Base-by-base conservation (phyloP, 768 basidiomycete genomes). In the Collybiopsis luxurians region DNA sequence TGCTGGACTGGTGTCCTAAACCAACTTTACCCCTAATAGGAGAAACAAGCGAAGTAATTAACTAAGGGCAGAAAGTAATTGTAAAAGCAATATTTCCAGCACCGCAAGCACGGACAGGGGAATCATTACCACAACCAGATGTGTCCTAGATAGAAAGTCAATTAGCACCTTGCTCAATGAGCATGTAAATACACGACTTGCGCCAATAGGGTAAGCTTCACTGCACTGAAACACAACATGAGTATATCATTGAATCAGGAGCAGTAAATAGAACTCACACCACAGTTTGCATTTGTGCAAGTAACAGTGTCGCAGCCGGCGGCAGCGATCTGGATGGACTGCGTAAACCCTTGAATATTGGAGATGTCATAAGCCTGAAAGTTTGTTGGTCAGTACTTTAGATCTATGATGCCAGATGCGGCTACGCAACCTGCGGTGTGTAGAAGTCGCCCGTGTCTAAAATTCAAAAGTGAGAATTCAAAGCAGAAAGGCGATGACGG, bases 271-370 rank as follows among this genome's bases (percentile, higher is more conserved):
- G 53, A 42, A 59, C 61, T 9, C 31, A 62, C 61, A 28, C 69
- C 71, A 62, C 75, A 76, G 40, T 70, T 69, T 38, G 67, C 69
- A 51, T 69, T 71, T 11, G 69, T 73, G 61, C 75, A 77, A 7
- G 71, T 71, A 7, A 74, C 74, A 12, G 72, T 74, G 23, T 72
- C 69, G 63, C 75, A 73, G 2, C 73, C 74, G 27, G 63, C 66
- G 4, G 73, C 74, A 42, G 60, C 63, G 46, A 75, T 71, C 24
- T 61, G 49, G 19, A 75, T 67, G 9, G 71, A 71, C 57, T 75
- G 72, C 2, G 74, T 75, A 63, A 75, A 77, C 5, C 74, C 75
- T 61, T 68, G 74, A 55, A 77, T 75, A 60, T 76, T 77, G 38
- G 75, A 76, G 23, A 77, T 73, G 55, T 77, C 75, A 59, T 77